Conservation (phyloP, 495 filamentous ascomycete genomes). For the Tetracladium setigerum region DNA sequence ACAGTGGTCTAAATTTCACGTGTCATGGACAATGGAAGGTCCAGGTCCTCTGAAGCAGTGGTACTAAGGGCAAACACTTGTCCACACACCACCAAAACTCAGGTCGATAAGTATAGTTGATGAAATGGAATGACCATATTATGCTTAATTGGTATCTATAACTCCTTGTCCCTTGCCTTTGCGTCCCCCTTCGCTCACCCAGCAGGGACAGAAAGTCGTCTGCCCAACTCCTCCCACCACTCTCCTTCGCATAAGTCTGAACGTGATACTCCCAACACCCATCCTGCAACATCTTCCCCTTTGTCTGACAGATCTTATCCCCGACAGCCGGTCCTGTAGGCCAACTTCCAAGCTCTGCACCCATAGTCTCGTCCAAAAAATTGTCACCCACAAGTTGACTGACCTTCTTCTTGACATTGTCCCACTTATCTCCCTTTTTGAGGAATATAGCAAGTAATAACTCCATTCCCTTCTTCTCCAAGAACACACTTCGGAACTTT, state of each 20-base stretch:
- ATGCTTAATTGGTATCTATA: constrained; percentile 1
- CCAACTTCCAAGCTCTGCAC: constrained; percentile 41
- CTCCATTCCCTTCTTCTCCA: constrained; percentile 36
- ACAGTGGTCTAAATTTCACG: no score
- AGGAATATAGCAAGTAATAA: constrained; percentile 38
- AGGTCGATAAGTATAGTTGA: no score
- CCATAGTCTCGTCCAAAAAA: constrained; percentile 53
- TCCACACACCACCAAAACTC: no score
- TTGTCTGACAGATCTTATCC: constrained; percentile 10
- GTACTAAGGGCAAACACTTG: no score
- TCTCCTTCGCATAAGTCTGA: constrained; percentile 1
- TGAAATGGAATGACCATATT: no score
- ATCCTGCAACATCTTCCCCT: constrained; percentile 16
- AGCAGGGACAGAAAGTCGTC: constrained; percentile 14
- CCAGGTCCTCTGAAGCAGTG: no score
- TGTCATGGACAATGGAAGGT: no score
- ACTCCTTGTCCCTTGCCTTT: constrained; percentile 8
- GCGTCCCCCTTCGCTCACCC: constrained; percentile 3
- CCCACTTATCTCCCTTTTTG: constrained; percentile 28
- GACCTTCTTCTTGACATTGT: constrained; percentile 33
- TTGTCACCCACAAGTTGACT: constrained; percentile 47
- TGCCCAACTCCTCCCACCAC: constrained; percentile 9
- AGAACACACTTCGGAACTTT: constrained; percentile 41
- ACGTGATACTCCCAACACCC: constrained; percentile 23
- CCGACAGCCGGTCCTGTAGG: constrained; percentile 21